Conservation (phyloP, 2,329 filamentous ascomycete genomes). For the Alternaria arborescens region DNA sequence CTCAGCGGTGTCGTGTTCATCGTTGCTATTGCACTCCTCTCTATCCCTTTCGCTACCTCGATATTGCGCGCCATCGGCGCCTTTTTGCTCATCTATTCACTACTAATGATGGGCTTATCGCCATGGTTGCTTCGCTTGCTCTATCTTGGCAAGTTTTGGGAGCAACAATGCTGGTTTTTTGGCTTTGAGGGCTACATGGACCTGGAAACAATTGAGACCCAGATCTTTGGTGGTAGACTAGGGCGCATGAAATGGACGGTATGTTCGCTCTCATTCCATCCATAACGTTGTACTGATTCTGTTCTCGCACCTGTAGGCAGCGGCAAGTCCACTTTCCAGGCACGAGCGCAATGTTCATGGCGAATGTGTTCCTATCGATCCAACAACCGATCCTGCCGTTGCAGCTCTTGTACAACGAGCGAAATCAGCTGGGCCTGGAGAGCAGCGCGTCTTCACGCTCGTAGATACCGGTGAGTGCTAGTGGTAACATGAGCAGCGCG, state of each 20-base stretch:
- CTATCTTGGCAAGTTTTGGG: slow-evolving; percentile 54
- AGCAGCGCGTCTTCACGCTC: slow-evolving; percentile 39
- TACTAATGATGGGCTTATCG: slow-evolving; percentile 40
- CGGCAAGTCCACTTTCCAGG: slow-evolving; percentile 41
- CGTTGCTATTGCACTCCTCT: slow-evolving; percentile 23
- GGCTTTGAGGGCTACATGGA: slow-evolving; percentile 55
- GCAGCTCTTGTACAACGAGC: slow-evolving; percentile 31
- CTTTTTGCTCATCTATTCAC: slow-evolving; percentile 34
- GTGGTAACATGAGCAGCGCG: too few species aligned
- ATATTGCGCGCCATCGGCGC: slow-evolving; percentile 9
- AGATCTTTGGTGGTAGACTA: slow-evolving; percentile 51
- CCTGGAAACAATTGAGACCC: slow-evolving; percentile 50
- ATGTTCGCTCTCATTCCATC: slow-evolving; percentile 4
- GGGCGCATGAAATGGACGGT: slow-evolving; percentile 51
- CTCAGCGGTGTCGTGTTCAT: slow-evolving; percentile 28
- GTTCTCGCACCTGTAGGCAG: background rate
- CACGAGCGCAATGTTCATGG: slow-evolving; percentile 42
- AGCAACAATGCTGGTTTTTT: slow-evolving; percentile 55
- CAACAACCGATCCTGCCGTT: slow-evolving; percentile 33
- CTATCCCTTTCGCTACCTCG: background rate
- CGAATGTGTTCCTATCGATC: slow-evolving; percentile 47
- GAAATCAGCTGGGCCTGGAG: slow-evolving; percentile 32
- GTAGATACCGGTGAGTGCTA: slow-evolving; percentile 46
- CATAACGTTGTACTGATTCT: background rate
- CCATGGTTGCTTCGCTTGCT: slow-evolving; percentile 50